Base-by-base conservation (phyloP, 305 asterid genomes). In the Solanum chacoense region DNA sequence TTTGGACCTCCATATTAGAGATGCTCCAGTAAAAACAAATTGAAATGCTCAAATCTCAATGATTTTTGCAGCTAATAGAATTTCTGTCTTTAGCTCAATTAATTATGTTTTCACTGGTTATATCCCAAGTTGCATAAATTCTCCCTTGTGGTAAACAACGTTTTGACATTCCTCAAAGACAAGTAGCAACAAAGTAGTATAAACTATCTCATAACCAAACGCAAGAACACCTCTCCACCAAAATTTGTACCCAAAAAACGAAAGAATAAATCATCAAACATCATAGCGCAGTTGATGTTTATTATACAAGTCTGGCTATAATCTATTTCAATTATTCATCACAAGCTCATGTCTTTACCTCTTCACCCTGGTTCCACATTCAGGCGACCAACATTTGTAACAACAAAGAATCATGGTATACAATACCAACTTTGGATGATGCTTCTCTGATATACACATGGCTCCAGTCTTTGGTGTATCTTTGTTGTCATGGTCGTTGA, bases 261-360 rank as follows among this genome's bases (percentile, higher is more conserved):
- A 83, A 31, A 31, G 22, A 50, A 83, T 18, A 50, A 29, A 31
- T 18, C 18, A 55, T 50, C 11, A 31, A 26, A 45, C 40, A 50
- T 83, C 87, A 83, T 50, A 11, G 9, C 7, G 24, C 40, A 18
- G 20, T 45, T 18, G 86, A 31, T 2, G 69, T 29, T 83, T 83
- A 55, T 83, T 83, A 22, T 83, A 50, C 87, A 83, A 55, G 42
- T 31, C 18, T 50, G 22, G 42, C 87, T 55, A 55, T 31, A 20
- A 84, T 84, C 87, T 55, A 32, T 84, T 84, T 55, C 87, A 55
- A n/a, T 55, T 55, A 31, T 84, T 84, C 87, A 84, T 84, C 74
- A 84, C 59, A 26, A 84, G 85, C 78, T 84, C 26, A 14, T 14
- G 87, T 20, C 29, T 35, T 5, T 13, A 24, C 65, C 63, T 63